phyloP scores from a whole-genome alignment of 345 rosid species.

The Balakata baccata region DNA sequence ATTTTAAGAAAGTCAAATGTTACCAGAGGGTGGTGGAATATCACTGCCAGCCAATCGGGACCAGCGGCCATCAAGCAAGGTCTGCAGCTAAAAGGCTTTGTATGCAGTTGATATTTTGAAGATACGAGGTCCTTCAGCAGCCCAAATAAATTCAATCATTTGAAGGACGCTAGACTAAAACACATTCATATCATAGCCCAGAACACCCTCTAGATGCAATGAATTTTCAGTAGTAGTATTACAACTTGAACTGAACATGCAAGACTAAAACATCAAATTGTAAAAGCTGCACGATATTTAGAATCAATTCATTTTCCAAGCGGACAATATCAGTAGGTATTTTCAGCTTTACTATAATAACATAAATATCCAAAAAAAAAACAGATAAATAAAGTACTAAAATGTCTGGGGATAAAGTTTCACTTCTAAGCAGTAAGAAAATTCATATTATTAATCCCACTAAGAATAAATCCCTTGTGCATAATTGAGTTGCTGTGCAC shows the following conservation, averaged over 20 bases:
- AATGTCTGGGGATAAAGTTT: background rate
- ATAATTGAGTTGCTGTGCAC: background rate
- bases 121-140: conserved; percentile 20
- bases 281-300: background rate
- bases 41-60: conserved; percentile 13
- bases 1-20: background rate
- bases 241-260: background rate
- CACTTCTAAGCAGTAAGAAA: conserved; percentile 1
- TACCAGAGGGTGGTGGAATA: background rate
- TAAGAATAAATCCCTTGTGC: background rate
- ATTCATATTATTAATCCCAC: background rate
- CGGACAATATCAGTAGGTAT: background rate
- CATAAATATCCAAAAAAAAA: background rate
- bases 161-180: background rate
- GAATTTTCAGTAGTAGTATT: background rate
- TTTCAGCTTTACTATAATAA: background rate
- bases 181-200: background rate
- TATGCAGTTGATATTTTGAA: background rate
- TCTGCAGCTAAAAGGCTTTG: conserved; percentile 23
- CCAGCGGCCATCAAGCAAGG: background rate
- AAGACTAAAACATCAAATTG: background rate
- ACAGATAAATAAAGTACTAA: conserved; percentile 14
- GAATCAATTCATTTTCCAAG: background rate
- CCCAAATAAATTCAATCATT: conserved; percentile 13
- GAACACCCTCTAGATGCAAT: background rate